phyloP scores from a whole-genome alignment of 2,329 filamentous ascomycete species.

The Penicillium hesseltinei region DNA sequence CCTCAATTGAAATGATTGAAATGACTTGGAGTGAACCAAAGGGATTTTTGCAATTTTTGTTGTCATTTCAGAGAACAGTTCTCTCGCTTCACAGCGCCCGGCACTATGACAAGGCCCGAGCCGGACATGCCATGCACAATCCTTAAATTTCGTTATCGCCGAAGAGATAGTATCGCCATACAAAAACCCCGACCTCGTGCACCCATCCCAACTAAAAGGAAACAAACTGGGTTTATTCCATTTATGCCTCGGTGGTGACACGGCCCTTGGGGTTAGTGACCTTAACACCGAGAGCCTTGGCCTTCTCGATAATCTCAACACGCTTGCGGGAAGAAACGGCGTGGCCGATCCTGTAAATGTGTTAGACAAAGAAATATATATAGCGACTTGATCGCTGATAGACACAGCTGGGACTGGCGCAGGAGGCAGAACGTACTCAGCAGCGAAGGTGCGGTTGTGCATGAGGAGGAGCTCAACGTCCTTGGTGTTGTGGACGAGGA shows the following conservation, averaged over 20 bases:
- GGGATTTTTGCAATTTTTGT: slow-evolving; percentile 35
- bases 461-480: slow-evolving; percentile 98
- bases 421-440: slow-evolving; percentile 70
- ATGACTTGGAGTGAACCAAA: slow-evolving; percentile 51
- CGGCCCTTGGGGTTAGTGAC: slow-evolving; percentile 99
- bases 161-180: slow-evolving; percentile 29
- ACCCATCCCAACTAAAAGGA: slow-evolving; percentile 23
- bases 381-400: neutral
- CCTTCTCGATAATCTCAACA: slow-evolving; percentile 94
- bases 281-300: slow-evolving; percentile 98
- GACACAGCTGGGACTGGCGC: neutral
- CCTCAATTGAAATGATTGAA: slow-evolving; percentile 45
- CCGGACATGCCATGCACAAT: slow-evolving; percentile 30
- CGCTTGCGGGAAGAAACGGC: slow-evolving; percentile 98
- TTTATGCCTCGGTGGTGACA: slow-evolving; percentile 86
- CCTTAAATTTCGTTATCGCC: slow-evolving; percentile 33
- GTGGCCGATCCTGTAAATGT: slow-evolving; percentile 78
- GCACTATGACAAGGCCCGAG: slow-evolving; percentile 27
- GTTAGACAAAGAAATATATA: slow-evolving; percentile 9
- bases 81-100: slow-evolving; percentile 54
- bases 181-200: slow-evolving; percentile 28
- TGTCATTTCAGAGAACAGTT: slow-evolving; percentile 42
- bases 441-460: slow-evolving; percentile 99
- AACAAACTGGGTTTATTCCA: slow-evolving; percentile 50
- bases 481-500: slow-evolving; percentile 95